These are phyloP conservation scores for Coprinellus aureogranulatus DNA, from an alignment of 768 basidiomycete genomes.

Conservation along the genomic window DNA sequence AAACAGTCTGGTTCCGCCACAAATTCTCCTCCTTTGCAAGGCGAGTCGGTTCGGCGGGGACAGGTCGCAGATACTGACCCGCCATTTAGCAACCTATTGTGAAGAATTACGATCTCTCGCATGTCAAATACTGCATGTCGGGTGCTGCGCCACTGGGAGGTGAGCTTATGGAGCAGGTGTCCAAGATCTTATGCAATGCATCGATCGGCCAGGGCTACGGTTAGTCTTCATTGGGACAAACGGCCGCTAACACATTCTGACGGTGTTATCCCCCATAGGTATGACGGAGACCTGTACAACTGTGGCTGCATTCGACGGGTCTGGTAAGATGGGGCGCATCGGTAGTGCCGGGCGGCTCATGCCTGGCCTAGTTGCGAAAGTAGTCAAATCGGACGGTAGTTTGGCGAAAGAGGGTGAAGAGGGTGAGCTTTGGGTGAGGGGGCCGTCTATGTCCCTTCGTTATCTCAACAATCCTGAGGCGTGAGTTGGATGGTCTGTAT, in stretches of 20 bases:
- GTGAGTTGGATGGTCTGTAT: conserved; percentile 34
- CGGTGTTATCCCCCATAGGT: conserved; percentile 33
- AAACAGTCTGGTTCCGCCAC: conserved; percentile 60
- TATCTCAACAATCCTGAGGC: conserved; percentile 60
- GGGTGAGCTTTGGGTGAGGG: conserved; percentile 60
- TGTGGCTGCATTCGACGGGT: conserved; percentile 44
- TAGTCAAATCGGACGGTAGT: conserved; percentile 57
- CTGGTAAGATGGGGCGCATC: conserved; percentile 42
- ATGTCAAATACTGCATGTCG: conserved; percentile 51
- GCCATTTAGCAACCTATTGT: conserved; percentile 46
- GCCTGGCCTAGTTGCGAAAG: conserved; percentile 54
- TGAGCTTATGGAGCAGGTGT: conserved; percentile 46
- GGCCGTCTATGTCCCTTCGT: conserved; percentile 58
- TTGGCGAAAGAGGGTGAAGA: conserved; percentile 55
- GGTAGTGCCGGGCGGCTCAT: conserved; percentile 60
- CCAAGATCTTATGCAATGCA: conserved; percentile 54
- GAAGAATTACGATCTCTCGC: conserved; percentile 47
- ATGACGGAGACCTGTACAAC: conserved; percentile 64
- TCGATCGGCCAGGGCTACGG: conserved; percentile 68
- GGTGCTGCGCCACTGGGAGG: conserved; percentile 66
- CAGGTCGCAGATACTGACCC: background rate
- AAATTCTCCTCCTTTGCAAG: conserved; percentile 66
- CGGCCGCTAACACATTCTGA: background rate
- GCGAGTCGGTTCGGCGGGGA: conserved; percentile 29
- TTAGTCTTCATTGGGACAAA: conserved; percentile 14